Evolutionary conservation across 2,329 filamentous ascomycete species (phyloP), one percentile per base, ranked within the genome.

Genomic region (Apiospora sp.): DNA sequence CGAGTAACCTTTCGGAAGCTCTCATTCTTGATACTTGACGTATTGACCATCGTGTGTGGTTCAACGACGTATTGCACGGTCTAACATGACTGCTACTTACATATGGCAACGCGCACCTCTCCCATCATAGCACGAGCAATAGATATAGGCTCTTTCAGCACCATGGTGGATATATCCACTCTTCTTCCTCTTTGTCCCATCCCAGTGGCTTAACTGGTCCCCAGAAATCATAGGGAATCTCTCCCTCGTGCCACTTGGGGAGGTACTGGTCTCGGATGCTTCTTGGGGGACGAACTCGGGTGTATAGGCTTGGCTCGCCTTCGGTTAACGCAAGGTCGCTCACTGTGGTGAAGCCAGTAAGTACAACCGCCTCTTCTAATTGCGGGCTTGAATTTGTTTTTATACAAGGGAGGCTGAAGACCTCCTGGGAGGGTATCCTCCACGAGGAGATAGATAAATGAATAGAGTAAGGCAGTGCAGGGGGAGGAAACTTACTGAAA

Each of bases 231-330:
- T 22, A 8, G 22, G 58, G 58, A 14, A 64, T n/a, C 34, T 24
- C 22, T n/a, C 58, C 54, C 58, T 64, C 19, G 58, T 6, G 22
- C 30, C 58, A 64, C 4, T 37, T n/a, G 22, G 58, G 58, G 10
- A 37, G 8, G 10, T 64, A 64, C 34, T 64, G 41, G n/a, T 8
- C 22, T 44, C 58, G 37, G 22, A 16, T 8, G n/a, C 22, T 10
- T 7, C 4, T 43, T 10, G 37, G 37, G 37, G 37, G 37, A 10
- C 37, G 37, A 41, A 41, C 10, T 10, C 37, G 37, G 10, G 51
- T 44, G 58, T 73, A 75, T 44, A 75, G 4, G n/a, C 67, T 69
- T 3, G 74, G 73, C 12, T 74, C 51, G 24, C 73, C 73, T 67
- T 74, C 68, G 27, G 72, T 72, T 14, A 75, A 43, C 37, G 72